Evolutionary conservation across 192 early-diverging fungal species (phyloP), one percentile per base, ranked within the genome.

Genomic region (Coemansia sp.): DNA sequence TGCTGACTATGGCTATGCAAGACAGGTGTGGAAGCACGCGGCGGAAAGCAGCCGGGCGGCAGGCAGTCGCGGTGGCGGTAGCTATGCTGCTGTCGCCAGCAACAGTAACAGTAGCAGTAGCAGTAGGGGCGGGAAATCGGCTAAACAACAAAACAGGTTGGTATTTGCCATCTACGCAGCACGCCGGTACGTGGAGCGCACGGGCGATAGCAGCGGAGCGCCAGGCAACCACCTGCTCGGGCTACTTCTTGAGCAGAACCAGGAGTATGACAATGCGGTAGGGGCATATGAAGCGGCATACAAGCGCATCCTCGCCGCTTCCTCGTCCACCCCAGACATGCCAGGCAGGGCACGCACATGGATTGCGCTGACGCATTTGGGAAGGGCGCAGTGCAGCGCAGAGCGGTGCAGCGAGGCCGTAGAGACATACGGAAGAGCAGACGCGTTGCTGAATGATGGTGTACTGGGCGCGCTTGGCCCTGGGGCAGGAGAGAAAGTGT

Each of bases 211-310:
- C 14, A 23, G 36, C 2, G 68, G 71, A 21, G 80, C 68, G 5
- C 57, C 57, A 21, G 68, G 69, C 30, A 43, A 46, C 23, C 73
- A 72, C 6, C 68, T 96, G 36, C 74, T 92, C 24, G 94, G 91
- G 20, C 66, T 95, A 39, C 69, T 95, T 5, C 81, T 90, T 26
- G 96, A 96, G 75, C 81, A 88, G 46, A 85, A 92, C 67, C 70
- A 88, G 44, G 85, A 91, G 67, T 85, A 85, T n/a, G 87, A 77
- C 20, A 78, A 76, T 24, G 92, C 94, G 7, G 86, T 89, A 0
- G 85, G 86, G 23, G 87, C 87, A 12, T 94, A 93, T 68, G 67
- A 60, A 6, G 62, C 64, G 16, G 88, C 88, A 15, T 61, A 75
- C 14, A 67, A 49, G 33, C 64, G 46, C n/a, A 53, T 34, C 14